Evolutionary conservation across 164 flowering plant genomes (phyloP).

Genomic region (Amborella trichopoda): DNA sequence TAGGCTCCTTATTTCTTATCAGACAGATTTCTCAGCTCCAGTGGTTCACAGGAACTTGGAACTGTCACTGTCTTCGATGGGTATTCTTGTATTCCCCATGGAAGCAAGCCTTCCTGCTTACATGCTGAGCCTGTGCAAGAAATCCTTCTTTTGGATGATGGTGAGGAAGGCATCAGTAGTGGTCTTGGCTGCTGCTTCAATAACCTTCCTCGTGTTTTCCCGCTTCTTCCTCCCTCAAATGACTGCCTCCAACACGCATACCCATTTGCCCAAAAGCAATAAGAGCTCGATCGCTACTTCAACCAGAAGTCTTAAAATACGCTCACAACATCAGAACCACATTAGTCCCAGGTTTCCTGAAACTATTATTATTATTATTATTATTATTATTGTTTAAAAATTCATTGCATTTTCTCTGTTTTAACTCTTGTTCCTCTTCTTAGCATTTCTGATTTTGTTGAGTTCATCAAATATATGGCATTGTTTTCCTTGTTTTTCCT

Average conservation of each 20-base stretch:
- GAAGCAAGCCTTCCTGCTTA: constrained; percentile 47
- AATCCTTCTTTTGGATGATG: constrained; percentile 39
- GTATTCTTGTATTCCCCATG: constrained; percentile 64
- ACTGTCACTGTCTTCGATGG: constrained; percentile 34
- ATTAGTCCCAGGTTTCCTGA: constrained; percentile 16
- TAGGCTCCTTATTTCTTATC: constrained; percentile 47
- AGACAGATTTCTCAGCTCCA: constrained; percentile 41
- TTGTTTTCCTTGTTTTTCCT: neutral
- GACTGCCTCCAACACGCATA: constrained; percentile 18
- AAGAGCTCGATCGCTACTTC: constrained; percentile 13
- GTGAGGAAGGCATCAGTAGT: constrained; percentile 28
- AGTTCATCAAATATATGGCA: neutral
- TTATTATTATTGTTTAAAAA: neutral
- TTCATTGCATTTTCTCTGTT: neutral
- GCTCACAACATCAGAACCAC: constrained; percentile 11
- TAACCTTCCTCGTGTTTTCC: constrained; percentile 23
- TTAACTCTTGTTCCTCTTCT: neutral
- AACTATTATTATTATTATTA: too few relatives aligned
- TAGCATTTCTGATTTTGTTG: neutral
- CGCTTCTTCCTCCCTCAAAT: constrained; percentile 25
- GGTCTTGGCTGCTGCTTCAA: constrained; percentile 23
- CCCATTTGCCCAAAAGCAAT: constrained; percentile 19
- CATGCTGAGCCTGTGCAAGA: constrained; percentile 40
- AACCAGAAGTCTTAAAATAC: constrained; percentile 17
- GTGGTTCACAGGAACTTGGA: constrained; percentile 59